Evolutionary conservation across 345 rosid species (phyloP).

Genomic region (Linum trigynum): DNA sequence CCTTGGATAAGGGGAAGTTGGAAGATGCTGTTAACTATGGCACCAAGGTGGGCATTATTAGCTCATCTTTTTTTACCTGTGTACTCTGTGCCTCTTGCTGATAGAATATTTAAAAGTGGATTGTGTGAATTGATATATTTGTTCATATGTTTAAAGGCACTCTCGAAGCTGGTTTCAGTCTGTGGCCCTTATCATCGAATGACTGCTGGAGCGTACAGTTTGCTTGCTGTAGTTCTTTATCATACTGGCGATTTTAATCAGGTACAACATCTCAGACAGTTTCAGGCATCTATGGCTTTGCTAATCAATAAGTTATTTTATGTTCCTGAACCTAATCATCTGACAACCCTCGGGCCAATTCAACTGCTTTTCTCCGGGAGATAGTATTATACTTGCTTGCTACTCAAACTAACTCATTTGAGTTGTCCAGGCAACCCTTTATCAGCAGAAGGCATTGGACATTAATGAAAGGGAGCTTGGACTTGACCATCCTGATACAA

Average conservation of each 20-base stretch:
- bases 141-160: conserved; percentile 23
- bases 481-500: conserved; percentile 33
- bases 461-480: conserved; percentile 32
- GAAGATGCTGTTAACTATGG: conserved; percentile 31
- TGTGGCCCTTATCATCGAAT: conserved; percentile 32
- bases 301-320: background rate
- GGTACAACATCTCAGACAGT: conserved; percentile 32
- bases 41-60: conserved; percentile 16
- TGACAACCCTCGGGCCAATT: background rate
- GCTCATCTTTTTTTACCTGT: conserved; percentile 1
- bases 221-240: conserved; percentile 27
- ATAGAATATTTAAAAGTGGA: background rate
- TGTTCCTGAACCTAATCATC: background rate
- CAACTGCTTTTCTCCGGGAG: background rate
- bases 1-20: conserved; percentile 29
- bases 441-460: conserved; percentile 30
- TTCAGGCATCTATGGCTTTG: background rate
- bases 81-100: conserved; percentile 9
- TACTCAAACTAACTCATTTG: conserved; percentile 12
- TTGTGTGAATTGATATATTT: background rate
- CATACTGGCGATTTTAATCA: conserved; percentile 32
- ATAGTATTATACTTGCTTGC: background rate
- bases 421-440: conserved; percentile 32
- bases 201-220: conserved; percentile 34
- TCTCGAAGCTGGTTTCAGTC: conserved; percentile 25